Evolutionary conservation across 768 basidiomycete genomes (phyloP), one percentile per base, ranked within the genome.

Genomic region (Lactarius sp.): DNA sequence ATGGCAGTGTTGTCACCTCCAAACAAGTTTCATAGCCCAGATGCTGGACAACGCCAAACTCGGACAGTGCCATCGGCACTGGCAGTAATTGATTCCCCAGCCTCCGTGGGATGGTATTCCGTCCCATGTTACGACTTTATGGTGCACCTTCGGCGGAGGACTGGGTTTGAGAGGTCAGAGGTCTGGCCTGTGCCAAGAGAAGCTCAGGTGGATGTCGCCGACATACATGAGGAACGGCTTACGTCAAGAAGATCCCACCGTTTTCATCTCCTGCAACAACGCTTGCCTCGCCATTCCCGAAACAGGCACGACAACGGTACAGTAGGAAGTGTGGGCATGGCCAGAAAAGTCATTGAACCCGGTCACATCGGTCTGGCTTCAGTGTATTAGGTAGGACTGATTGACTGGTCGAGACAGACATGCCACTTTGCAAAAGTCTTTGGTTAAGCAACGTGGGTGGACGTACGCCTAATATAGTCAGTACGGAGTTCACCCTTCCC

Each of bases 231-330:
- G 51, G 54, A 51, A 51, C 49, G 22, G 75, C 84, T 71, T 74
- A 95, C 95, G 73, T 92, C 90, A 22, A 98, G 82, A 63, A 98
- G 77, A 69, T 96, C 92, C 95, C 95, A 0, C 97, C 97, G 8
- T 87, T 82, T 74, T 98, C 97, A 71, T 98, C 97, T 9, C 97
- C 97, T 64, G 84, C 87, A 5, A 96, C 72, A 14, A 98, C 85
- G 31, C 73, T 84, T 8, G 87, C 88, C 75, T 98, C 97, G 4
- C 80, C 87, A 66, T 89, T 83, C 12, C 90, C 90, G 70, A 96
- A 96, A 68, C 85, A 88, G 31, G 87, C 86, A 34, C 88, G 85
- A 70, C 84, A 88, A 22, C 91, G 83, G 73, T 95, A 96, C 18
- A 27, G 27, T 27, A 27, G 27, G 85, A 81, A 41, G 79, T 75